Conservation (phyloP, 2,329 filamentous ascomycete genomes). For the Colletotrichum salicis region DNA sequence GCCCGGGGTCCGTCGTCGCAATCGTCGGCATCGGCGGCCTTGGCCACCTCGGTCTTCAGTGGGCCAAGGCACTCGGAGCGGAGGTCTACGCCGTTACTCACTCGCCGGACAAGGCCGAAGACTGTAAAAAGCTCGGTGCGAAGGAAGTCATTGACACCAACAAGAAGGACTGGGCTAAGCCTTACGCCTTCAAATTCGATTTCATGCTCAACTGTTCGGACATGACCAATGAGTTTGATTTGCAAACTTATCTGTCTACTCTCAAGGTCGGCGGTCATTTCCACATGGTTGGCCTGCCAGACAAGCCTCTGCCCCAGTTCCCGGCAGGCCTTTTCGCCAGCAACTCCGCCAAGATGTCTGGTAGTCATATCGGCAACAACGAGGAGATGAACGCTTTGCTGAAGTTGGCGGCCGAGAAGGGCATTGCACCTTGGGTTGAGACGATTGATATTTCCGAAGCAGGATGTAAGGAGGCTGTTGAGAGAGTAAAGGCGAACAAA, state of each 20-base stretch:
- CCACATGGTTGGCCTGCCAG: conserved; percentile 68
- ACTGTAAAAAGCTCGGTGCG: conserved; percentile 71
- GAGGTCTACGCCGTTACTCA: conserved; percentile 74
- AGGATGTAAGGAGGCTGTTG: conserved; percentile 75
- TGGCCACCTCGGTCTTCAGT: conserved; percentile 79
- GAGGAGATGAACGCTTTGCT: conserved; percentile 70
- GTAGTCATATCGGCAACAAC: conserved; percentile 70
- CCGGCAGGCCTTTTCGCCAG: conserved; percentile 54
- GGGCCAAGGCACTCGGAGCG: conserved; percentile 75
- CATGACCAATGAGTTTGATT: conserved; percentile 63
- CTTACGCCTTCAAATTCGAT: conserved; percentile 61
- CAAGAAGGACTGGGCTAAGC: conserved; percentile 67
- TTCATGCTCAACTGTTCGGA: conserved; percentile 63
- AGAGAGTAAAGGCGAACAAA: conserved; percentile 76
- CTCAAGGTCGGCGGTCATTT: conserved; percentile 65
- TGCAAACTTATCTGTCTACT: conserved; percentile 61
- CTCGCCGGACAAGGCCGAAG: conserved; percentile 65
- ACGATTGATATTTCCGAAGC: conserved; percentile 73
- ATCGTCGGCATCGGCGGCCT: conserved; percentile 79
- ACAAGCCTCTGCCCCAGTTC: conserved; percentile 57
- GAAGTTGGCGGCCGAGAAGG: conserved; percentile 64
- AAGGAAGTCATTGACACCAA: conserved; percentile 60
- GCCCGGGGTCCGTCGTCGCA: conserved; percentile 76
- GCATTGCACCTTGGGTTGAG: conserved; percentile 67
- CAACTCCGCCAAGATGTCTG: conserved; percentile 51